Conservation (phyloP, 805 yeast genomes). For the Blastobotrys parvus region DNA sequence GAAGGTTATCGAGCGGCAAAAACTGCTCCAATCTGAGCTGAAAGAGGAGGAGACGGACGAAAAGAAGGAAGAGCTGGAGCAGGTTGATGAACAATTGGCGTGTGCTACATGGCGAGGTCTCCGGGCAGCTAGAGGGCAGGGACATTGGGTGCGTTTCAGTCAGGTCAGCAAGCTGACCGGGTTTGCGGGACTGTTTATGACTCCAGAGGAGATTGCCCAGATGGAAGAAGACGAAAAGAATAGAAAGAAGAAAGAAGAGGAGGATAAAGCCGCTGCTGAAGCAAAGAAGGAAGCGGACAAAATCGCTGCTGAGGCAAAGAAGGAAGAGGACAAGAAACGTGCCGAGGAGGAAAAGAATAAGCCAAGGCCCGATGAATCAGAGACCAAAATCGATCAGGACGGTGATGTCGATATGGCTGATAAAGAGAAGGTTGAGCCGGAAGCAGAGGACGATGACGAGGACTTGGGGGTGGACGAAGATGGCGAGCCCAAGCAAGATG, state of each 20-base stretch:
- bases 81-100: slow-evolving; percentile 8
- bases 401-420: too few relatives aligned
- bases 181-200: slow-evolving; percentile 31
- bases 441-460: slow-evolving; percentile 7
- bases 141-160: slow-evolving; percentile 31
- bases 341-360: slow-evolving; percentile 11
- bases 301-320: slow-evolving; percentile 7
- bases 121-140: slow-evolving; percentile 32
- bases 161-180: slow-evolving; percentile 32
- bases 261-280: slow-evolving; percentile 3
- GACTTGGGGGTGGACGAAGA: slow-evolving; percentile 2
- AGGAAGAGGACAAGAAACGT: slow-evolving; percentile 7
- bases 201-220: slow-evolving; percentile 3
- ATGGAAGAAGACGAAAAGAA: not conserved
- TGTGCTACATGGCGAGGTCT: slow-evolving; percentile 36
- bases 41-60: slow-evolving; percentile 17
- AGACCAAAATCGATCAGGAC: too few relatives aligned
- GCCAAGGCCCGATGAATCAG: too few relatives aligned
- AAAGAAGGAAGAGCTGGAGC: slow-evolving; percentile 2
- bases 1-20: slow-evolving; percentile 1
- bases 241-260: not conserved
- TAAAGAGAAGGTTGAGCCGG: too few relatives aligned
- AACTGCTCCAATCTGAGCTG: slow-evolving; percentile 7
- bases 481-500: not conserved
- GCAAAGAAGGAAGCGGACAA: slow-evolving; percentile 7